Percentiles rank a stretch among this genome's conserved stretches.
These are phyloP conservation scores for Aspergillus diversus DNA, from an alignment of 495 filamentous ascomycete genomes.

Conservation along the genomic window DNA sequence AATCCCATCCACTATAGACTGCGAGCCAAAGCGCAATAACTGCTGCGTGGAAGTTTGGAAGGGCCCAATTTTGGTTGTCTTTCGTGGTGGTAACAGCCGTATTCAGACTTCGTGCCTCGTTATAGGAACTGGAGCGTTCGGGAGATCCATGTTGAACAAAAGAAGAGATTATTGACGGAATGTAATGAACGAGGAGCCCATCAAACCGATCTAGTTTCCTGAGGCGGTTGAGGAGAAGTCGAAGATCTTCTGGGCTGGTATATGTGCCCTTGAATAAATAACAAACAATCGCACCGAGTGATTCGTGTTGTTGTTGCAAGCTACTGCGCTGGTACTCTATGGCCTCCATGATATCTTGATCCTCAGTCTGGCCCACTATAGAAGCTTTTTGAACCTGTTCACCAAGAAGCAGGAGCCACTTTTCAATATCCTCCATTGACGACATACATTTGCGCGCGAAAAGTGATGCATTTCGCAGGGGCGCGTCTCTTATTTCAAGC, in stretches of 20 bases:
- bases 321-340: constrained; percentile 72
- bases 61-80: constrained; percentile 67
- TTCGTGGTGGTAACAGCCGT: constrained; percentile 61
- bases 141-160: constrained; percentile 75
- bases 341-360: constrained; percentile 66
- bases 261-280: constrained; percentile 76
- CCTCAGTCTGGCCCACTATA: constrained; percentile 64
- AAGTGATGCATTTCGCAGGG: constrained; percentile 48
- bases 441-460: constrained; percentile 71
- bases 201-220: constrained; percentile 74
- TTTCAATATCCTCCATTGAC: constrained; percentile 72
- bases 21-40: constrained; percentile 81
- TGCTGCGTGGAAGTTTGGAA: constrained; percentile 76
- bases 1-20: constrained; percentile 88
- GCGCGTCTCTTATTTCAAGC: constrained; percentile 49
- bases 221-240: constrained; percentile 64
- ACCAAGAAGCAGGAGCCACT: constrained; percentile 68
- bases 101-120: constrained; percentile 70
- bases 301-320: constrained; percentile 84
- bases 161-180: constrained; percentile 74
- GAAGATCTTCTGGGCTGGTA: constrained; percentile 71
- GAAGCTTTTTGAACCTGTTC: constrained; percentile 72
- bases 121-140: constrained; percentile 61
- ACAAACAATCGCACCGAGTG: constrained; percentile 73
- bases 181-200: constrained; percentile 70